Percentiles rank a stretch among this genome's conserved stretches.
Conservation (phyloP, 2,329 filamentous ascomycete genomes). For the Catunica adiposa region DNA sequence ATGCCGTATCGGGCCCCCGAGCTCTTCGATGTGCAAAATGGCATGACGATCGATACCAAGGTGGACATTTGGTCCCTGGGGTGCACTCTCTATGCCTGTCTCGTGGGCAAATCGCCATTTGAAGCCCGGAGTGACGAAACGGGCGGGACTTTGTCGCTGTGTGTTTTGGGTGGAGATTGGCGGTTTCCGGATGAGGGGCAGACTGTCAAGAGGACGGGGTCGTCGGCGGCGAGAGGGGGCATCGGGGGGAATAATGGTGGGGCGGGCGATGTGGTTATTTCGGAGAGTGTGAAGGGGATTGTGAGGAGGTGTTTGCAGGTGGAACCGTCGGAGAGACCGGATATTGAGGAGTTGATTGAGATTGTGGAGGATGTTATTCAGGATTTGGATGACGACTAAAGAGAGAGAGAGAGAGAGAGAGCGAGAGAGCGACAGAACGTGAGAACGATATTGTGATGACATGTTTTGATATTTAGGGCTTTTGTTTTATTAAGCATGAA, state of each 20-base stretch:
- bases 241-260: not conserved
- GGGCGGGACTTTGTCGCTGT: constrained; percentile 80
- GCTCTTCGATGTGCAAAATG: constrained; percentile 94
- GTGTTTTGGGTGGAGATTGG: constrained; percentile 88
- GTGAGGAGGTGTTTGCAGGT: constrained; percentile 75
- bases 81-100: constrained; percentile 92
- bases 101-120: constrained; percentile 93
- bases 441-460: not conserved
- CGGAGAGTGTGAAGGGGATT: constrained; percentile 49
- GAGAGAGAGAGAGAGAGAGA: not conserved
- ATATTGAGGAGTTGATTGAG: constrained; percentile 66
- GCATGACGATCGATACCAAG: constrained; percentile 80
- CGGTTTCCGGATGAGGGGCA: constrained; percentile 78
- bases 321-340: constrained; percentile 73
- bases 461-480: not conserved
- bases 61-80: constrained; percentile 96
- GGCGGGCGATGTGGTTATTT: constrained; percentile 17
- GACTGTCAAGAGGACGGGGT: constrained; percentile 30
- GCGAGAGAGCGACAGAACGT: not conserved
- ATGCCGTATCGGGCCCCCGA: constrained; percentile 98
- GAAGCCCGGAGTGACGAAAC: constrained; percentile 94
- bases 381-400: not conserved
- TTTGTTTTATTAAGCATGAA: too few species aligned
- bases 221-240: constrained; percentile 17
- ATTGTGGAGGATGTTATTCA: constrained; percentile 50